phyloP scores from a whole-genome alignment of 306 rosid species.

The Trifolium dubium region DNA sequence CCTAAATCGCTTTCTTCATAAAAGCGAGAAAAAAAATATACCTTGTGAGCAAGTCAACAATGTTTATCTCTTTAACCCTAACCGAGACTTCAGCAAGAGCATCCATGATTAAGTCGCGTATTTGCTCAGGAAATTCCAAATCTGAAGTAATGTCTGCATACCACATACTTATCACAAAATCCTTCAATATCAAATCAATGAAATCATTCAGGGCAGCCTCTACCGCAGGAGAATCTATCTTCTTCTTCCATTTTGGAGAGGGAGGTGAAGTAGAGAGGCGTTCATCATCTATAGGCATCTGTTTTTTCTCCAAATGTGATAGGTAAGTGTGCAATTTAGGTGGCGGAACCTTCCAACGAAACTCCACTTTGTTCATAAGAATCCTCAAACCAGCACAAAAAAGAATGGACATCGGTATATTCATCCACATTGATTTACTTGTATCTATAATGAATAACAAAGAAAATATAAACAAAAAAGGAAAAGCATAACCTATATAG shows the following conservation, averaged over 20 bases:
- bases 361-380: slow-evolving; percentile 73
- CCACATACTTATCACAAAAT: slow-evolving; percentile 91
- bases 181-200: slow-evolving; percentile 83
- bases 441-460: slow-evolving; percentile 64
- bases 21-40: slow-evolving; percentile 41
- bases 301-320: slow-evolving; percentile 90
- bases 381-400: slow-evolving; percentile 66
- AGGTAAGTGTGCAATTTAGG: slow-evolving; percentile 63
- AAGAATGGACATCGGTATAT: slow-evolving; percentile 79
- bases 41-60: slow-evolving; percentile 95
- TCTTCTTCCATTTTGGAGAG: slow-evolving; percentile 84
- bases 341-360: slow-evolving; percentile 69
- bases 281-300: slow-evolving; percentile 69
- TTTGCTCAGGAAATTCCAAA: slow-evolving; percentile 80
- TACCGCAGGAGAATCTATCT: slow-evolving; percentile 75
- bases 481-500: slow-evolving; percentile 9
- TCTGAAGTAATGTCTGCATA: slow-evolving; percentile 84
- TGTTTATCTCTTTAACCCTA: slow-evolving; percentile 84
- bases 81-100: slow-evolving; percentile 84
- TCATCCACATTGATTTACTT: slow-evolving; percentile 98
- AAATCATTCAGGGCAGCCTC: slow-evolving; percentile 85
- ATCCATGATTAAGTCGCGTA: slow-evolving; percentile 80
- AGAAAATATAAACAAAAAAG: slow-evolving; percentile 6
- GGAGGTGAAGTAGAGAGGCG: slow-evolving; percentile 60
- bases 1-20: slow-evolving; percentile 24